Conservation (phyloP, 805 yeast genomes). For the Maudiozyma pseudohumilis region DNA sequence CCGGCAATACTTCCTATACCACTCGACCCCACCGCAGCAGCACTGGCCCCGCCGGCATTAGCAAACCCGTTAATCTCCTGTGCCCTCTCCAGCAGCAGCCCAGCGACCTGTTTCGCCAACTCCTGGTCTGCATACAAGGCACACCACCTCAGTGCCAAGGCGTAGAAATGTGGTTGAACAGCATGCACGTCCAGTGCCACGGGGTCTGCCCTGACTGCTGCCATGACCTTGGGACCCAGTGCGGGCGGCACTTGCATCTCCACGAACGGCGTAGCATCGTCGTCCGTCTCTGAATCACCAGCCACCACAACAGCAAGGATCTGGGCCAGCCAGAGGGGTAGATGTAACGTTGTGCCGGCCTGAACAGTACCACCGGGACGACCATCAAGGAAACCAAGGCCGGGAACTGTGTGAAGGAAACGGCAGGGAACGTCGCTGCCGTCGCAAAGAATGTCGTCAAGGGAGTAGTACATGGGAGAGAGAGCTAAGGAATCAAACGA, state of each 20-base stretch:
- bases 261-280: slow-evolving; percentile 41
- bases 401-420: slow-evolving; percentile 70
- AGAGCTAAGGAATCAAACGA: too few relatives aligned
- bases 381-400: slow-evolving; percentile 79
- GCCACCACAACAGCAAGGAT: slow-evolving; percentile 45
- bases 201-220: slow-evolving; percentile 74
- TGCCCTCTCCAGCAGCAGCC: slow-evolving; percentile 55
- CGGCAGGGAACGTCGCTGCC: slow-evolving; percentile 67
- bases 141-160: slow-evolving; percentile 70
- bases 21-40: too few relatives aligned
- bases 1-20: too few relatives aligned
- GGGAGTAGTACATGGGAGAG: slow-evolving; percentile 73
- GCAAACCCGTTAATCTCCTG: slow-evolving; percentile 67
- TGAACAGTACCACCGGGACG: slow-evolving; percentile 51
- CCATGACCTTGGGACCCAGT: slow-evolving; percentile 53
- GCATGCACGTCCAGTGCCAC: slow-evolving; percentile 55
- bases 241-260: slow-evolving; percentile 65
- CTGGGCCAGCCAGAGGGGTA: slow-evolving; percentile 86
- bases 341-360: slow-evolving; percentile 53
- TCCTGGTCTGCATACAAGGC: slow-evolving; percentile 56
- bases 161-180: slow-evolving; percentile 57
- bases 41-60: slow-evolving; percentile 11
- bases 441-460: slow-evolving; percentile 68
- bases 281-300: not conserved
- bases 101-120: slow-evolving; percentile 40